Base-by-base conservation (phyloP, 108 stramenopile species). In the Asterionellopsis glacialis region DNA sequence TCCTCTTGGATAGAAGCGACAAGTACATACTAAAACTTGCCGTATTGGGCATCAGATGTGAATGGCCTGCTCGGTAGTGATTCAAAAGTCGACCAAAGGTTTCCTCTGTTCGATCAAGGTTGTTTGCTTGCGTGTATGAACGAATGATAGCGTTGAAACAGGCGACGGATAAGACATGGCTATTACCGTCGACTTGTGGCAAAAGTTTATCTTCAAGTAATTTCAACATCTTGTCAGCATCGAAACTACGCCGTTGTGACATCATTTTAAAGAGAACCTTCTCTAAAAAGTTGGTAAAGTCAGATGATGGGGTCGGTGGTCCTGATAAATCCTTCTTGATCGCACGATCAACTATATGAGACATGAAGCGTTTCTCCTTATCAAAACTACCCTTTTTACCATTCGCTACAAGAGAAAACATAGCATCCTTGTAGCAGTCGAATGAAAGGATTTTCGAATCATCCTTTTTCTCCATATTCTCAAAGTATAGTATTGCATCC, bases 91-190 rank as follows among this genome's bases (percentile, higher is more conserved):
- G 27, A 47, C 57, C 27, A 41, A 67, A 67, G 0, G 38, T 44
- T 21, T 23, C 21, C 19, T 62, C 56, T 0, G 63, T 61, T 53
- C 18, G 44, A 24, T 13, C 25, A 0, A 65, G 57, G 1, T 59
- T 67, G 14, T 67, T 61, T 14, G 43, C 43, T 40, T 58, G 56
- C 41, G 65, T 63, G 66, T 66, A 74, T 0, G 61, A 55, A 39
- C 66, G 73, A 53, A 63, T 51, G 26, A 74, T 53, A 9, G 63
- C 38, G 13, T 38, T 33, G 13, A 60, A 44, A 45, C 66, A 74
- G 50, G 58, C 48, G 5, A 62, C 62, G 15, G 66, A 26, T 21
- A 55, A 25, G 9, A 39, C 65, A 10, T 21, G 27, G 15, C 21
- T 44, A n/a, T 41, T 21, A 18, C 41, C 43, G 5, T 51, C 40